Conservation (phyloP, 345 rosid genomes). For the Turnera subulata region DNA sequence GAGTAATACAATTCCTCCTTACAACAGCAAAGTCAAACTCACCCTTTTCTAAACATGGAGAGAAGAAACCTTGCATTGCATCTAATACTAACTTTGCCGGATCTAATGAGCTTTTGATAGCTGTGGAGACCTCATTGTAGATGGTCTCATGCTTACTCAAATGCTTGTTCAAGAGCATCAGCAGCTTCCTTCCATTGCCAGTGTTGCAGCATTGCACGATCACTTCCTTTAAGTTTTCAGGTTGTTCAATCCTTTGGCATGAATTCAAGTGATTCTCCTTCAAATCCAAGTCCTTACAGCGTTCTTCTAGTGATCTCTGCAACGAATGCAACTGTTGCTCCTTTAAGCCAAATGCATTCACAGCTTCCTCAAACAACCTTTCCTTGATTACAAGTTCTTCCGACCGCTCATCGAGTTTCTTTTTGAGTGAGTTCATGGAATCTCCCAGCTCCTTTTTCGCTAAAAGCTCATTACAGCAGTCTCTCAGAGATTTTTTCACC, state of each 20-base stretch:
- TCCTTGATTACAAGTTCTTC: conserved; percentile 20
- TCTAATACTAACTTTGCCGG: no score
- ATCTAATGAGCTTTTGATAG: no score
- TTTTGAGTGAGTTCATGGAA: conserved; percentile 17
- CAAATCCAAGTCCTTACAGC: conserved; percentile 12
- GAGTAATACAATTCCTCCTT: neutral
- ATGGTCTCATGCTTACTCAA: neutral
- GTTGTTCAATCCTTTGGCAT: neutral
- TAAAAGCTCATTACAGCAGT: no score
- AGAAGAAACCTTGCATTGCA: no score
- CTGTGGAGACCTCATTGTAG: no score
- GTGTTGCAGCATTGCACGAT: no score
- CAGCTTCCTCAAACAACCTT: conserved; percentile 14
- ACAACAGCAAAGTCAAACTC: no score
- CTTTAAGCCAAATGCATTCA: conserved; percentile 19
- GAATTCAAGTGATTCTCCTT: conserved; percentile 12
- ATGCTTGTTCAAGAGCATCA: no score
- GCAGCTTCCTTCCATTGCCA: no score
- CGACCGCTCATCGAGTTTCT: conserved; percentile 15
- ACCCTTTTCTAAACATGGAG: no score
- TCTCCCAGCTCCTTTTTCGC: no score
- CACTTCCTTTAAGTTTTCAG: neutral
- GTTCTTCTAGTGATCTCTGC: conserved; percentile 14
- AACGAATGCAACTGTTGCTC: conserved; percentile 7
- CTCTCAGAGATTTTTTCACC: conserved; percentile 9